These are phyloP conservation scores for Phymatotrichopsis omnivora DNA, from an alignment of 2,329 filamentous ascomycete species.

Conservation along the genomic window DNA sequence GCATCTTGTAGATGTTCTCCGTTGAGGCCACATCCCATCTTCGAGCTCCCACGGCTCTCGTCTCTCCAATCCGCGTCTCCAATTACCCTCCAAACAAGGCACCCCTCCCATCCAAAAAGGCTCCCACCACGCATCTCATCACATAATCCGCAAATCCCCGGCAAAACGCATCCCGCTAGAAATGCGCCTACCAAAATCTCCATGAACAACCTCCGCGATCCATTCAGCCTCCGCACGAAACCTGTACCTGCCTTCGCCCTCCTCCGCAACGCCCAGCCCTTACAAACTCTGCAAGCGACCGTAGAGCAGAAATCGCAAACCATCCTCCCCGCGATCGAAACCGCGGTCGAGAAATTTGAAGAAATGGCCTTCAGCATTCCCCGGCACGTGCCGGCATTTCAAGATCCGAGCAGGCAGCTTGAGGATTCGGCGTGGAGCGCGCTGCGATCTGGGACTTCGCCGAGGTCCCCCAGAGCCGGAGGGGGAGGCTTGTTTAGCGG, in stretches of 20 bases:
- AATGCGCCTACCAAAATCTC: no score
- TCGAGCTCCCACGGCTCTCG: no score
- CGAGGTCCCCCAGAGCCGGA: slow-evolving; percentile 33
- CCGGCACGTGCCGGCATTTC: slow-evolving; percentile 59
- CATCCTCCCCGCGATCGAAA: slow-evolving; percentile 23
- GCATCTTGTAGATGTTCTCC: no score
- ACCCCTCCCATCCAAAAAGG: no score
- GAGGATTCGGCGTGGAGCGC: slow-evolving; percentile 59
- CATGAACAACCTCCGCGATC: slow-evolving; percentile 29
- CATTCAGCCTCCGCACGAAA: slow-evolving; percentile 28
- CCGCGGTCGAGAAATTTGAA: slow-evolving; percentile 22
- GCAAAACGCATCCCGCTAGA: no score
- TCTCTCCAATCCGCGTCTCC: no score
- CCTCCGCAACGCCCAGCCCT: slow-evolving; percentile 10
- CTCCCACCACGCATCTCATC: no score
- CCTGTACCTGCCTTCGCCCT: slow-evolving; percentile 20
- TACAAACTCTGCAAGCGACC: slow-evolving; percentile 19
- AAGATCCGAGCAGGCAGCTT: slow-evolving; percentile 51
- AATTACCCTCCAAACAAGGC: no score
- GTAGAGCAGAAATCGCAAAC: slow-evolving; percentile 13
- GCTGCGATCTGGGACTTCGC: slow-evolving; percentile 40
- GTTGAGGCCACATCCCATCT: no score
- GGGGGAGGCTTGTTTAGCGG: slow-evolving; percentile 52
- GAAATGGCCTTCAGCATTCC: slow-evolving; percentile 51
- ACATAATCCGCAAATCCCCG: no score